These are phyloP conservation scores for Neotropicomus parvogracilis DNA, from an alignment of 1,284 basidiomycete species.

Conservation along the genomic window DNA sequence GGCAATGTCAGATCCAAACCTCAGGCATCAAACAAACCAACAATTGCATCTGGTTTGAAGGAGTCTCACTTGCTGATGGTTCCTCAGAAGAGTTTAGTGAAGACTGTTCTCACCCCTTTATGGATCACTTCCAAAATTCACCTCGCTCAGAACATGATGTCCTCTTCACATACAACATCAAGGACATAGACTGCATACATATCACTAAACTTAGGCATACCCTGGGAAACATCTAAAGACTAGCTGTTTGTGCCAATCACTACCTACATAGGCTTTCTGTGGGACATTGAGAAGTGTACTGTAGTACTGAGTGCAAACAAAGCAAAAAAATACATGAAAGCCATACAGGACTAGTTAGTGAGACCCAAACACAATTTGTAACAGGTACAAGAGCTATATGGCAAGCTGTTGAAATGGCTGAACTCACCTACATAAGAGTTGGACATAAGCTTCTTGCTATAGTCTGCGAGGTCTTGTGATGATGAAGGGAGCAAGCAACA, in stretches of 20 bases:
- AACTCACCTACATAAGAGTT: too few relatives aligned
- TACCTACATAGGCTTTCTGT: conserved; percentile 2
- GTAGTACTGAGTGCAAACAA: not conserved
- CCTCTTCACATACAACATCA: not conserved
- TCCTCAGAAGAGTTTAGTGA: not conserved
- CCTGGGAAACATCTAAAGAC: not conserved
- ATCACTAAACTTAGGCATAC: not conserved
- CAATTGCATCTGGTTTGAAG: not conserved
- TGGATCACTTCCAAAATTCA: not conserved
- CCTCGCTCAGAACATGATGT: not conserved
- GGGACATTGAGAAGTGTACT: not conserved
- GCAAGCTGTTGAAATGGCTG: conserved; percentile 15
- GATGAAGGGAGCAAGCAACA: too few relatives aligned
- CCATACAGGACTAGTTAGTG: not conserved
- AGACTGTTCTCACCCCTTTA: not conserved
- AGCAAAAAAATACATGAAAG: not conserved
- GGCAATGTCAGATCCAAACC: too few relatives aligned
- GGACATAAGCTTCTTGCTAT: too few relatives aligned
- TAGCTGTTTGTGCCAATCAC: not conserved
- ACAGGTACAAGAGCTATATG: conserved; percentile 7
- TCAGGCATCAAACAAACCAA: not conserved
- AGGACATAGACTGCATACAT: not conserved
- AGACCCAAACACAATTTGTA: not conserved
- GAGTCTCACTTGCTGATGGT: not conserved
- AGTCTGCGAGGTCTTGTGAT: too few relatives aligned